Base-by-base conservation (phyloP, 2,329 filamentous ascomycete genomes). In the Sarocladium brachiariae region DNA sequence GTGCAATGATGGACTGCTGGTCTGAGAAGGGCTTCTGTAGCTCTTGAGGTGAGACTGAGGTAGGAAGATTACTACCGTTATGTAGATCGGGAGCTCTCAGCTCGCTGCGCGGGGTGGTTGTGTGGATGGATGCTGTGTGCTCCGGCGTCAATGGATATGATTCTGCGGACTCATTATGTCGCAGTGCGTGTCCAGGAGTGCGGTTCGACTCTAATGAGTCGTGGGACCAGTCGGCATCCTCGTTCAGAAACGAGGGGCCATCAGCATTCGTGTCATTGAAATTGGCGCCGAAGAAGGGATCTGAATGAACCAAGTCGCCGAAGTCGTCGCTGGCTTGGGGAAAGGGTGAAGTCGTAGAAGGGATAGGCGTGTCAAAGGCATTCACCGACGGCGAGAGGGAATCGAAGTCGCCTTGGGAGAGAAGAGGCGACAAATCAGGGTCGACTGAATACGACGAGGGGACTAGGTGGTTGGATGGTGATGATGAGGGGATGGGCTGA, bases 201-300 rank as follows among this genome's bases (percentile, higher is more conserved):
- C 54, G 52, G 49, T 41, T 50, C 30, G 56, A 46, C 13, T 55
- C 48, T 34, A 57, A 51, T 9, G 55, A 52, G 16, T 47, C 16
- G 25, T 59, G 57, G 25, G 59, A 50, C 53, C 60, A 57, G 51
- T 56, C 52, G 50, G 52, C 50, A 51, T 59, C 47, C 43, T 70
- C 68, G 23, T 66, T 70, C 9, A 79, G 57, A 52, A 79, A 77
- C 13, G 68, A 68, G 9, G 75, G 73, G 2, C 65, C 67, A 46
- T 65, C 68, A 35, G 61, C 66, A 16, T 73, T 68, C 33, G 63
- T 41, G 54, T 67, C 61, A 59, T 66, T 66, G 54, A 78, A 78
- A 61, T 77, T 66, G 53, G 71, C 65, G 50, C 72, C 72, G 51
- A 75, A 75, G 64, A 77, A 78, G 13, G 74, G 71, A 55, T 81